These are phyloP conservation scores for Pestalotiopsis sp. DNA, from an alignment of 2,329 filamentous ascomycete species.

Conservation along the genomic window DNA sequence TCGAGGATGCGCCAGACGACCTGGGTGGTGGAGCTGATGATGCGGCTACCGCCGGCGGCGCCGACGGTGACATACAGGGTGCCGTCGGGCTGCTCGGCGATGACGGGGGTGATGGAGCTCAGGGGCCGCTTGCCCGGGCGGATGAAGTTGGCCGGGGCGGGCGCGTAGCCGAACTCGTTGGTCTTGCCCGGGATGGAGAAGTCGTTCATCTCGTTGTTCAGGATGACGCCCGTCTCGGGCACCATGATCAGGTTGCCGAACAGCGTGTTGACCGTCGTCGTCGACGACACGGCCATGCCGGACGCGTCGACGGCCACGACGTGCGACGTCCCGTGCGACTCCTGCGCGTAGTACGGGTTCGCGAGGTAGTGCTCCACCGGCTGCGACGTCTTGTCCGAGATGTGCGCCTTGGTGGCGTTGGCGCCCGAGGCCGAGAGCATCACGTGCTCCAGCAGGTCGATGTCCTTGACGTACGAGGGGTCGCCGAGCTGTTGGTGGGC, in stretches of 20 bases:
- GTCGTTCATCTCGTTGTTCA: constrained; percentile 74
- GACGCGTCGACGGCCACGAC: constrained; percentile 69
- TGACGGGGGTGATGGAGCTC: constrained; percentile 78
- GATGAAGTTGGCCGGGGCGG: constrained; percentile 79
- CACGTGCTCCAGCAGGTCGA: constrained; percentile 62
- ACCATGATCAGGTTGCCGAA: constrained; percentile 82
- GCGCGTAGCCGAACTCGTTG: constrained; percentile 85
- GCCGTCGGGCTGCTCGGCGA: constrained; percentile 64
- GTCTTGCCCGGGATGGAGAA: constrained; percentile 78
- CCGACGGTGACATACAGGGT: constrained; percentile 69
- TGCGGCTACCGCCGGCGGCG: constrained; percentile 78
- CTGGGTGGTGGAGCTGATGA: constrained; percentile 78
- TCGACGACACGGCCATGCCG: constrained; percentile 77
- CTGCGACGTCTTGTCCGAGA: constrained; percentile 71
- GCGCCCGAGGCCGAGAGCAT: constrained; percentile 67
- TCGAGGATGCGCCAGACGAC: constrained; percentile 74
- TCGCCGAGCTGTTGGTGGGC: constrained; percentile 79
- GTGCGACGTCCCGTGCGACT: constrained; percentile 74
- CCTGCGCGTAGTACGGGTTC: constrained; percentile 60
- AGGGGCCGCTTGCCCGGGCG: constrained; percentile 78
- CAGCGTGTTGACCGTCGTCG: constrained; percentile 84
- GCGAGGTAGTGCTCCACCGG: constrained; percentile 76
- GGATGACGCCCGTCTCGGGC: constrained; percentile 78
- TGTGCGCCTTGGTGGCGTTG: constrained; percentile 60
- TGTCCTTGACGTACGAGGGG: constrained; percentile 66